Conservation (phyloP, 208 protist species). For the Crithidia expoeki region DNA sequence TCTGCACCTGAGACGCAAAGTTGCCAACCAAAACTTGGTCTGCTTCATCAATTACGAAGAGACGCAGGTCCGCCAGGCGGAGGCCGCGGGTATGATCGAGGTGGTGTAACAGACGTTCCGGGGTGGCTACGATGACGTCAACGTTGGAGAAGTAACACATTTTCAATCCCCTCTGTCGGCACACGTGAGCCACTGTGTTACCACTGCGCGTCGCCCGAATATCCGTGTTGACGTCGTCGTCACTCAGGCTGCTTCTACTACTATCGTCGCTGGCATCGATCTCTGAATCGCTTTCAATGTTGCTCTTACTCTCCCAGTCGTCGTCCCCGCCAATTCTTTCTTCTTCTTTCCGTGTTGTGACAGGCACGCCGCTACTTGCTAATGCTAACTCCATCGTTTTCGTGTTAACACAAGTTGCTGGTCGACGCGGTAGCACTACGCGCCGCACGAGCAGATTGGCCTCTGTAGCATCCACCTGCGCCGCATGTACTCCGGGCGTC, state of each 20-base stretch:
- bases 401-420: not conserved
- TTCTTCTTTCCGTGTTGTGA: not conserved
- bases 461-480: conserved; percentile 35
- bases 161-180: not conserved
- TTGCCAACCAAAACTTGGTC: conserved; percentile 86
- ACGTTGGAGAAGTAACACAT: conserved; percentile 70
- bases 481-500: not conserved
- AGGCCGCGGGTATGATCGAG: conserved; percentile 72
- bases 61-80: conserved; percentile 56
- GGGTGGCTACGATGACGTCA: conserved; percentile 85
- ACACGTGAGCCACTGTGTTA: not conserved
- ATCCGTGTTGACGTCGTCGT: not conserved
- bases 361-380: not conserved
- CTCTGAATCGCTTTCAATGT: not conserved
- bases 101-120: conserved; percentile 82
- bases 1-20: conserved; percentile 78
- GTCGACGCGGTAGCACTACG: conserved; percentile 24
- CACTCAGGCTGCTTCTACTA: not conserved
- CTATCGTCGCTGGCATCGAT: not conserved
- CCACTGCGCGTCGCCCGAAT: not conserved
- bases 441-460: conserved; percentile 56
- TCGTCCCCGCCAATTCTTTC: not conserved
- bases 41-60: conserved; percentile 91
- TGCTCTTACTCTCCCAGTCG: conserved; percentile 1
- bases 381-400: not conserved